Evolutionary conservation across 306 rosid species (phyloP), one percentile per base, ranked within the genome.

Genomic region (Cucurbita pepo): DNA sequence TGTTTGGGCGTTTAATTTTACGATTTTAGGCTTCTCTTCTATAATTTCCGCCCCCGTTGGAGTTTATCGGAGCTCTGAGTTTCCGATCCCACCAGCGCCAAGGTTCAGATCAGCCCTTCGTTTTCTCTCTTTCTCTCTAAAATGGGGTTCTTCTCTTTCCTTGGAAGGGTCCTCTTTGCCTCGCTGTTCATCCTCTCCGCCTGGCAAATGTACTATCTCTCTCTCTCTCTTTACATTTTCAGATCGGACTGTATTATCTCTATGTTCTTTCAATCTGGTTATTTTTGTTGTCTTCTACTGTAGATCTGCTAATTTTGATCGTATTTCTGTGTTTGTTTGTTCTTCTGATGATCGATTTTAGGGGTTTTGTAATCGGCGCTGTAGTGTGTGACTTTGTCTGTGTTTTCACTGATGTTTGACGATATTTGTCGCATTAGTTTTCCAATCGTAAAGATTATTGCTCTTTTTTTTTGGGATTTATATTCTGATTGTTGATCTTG

Each of bases 111-210:
- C 47, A 13, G 0, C 58, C 58, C 56, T 48, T 48, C 34, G 34
- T 30, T 30, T 30, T 3, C 10, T 47, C 41, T 69, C 43, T 48
- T 43, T 48, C 21, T 48, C 18, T 50, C 18, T n/a, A 12, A 48
- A 63, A 91, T 91, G 97, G 96, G 91, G 5, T 89, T 91, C 84
- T 64, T 75, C 79, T 89, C 96, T 67, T 91, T 91, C 69, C 81
- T 89, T 74, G 97, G 97, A 37, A 91, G 97, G 30, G 85, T 91
- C 54, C 91, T 91, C 74, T 91, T 91, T 72, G 91, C 97, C 59
- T 85, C 96, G 36, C 78, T 91, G 84, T 91, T 91, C 89, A 88
- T 91, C 83, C 90, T 89, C 85, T 89, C 96, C 48, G 97, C 97
- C 3, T 87, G 94, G 94, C 96, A 91, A 85, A 82, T 86, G 97